Evolutionary conservation across 768 basidiomycete genomes (phyloP), one percentile per base, ranked within the genome.

Genomic region (Termitomyces sp.): DNA sequence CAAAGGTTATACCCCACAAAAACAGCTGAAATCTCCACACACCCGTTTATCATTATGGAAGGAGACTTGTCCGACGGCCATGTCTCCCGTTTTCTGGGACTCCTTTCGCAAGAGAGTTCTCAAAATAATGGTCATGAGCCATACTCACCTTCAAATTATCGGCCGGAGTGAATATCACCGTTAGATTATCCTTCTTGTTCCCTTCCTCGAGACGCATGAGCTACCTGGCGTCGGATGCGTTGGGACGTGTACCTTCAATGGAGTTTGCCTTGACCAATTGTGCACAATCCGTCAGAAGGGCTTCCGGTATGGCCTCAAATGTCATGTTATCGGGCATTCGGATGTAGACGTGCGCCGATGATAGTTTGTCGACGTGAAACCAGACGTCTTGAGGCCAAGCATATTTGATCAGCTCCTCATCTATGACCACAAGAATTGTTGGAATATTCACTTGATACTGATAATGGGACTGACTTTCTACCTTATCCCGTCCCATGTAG

Each of bases 281-380:
- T 1, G 93, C 93, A 63, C 92, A 92, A 73, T 98, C 96, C 12
- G 77, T 78, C 20, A 98, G 76, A 6, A 98, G 75, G 1, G 83
- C 76, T 58, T 88, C 81, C 0, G 97, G 95, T 42, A 98, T 89
- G n/a, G 77, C 73, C 6, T 98, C 95, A 93, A 95, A 98, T 36
- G 79, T 72, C 81, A 96, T 89, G n/a, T 76, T 79, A 3, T 85
- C 83, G 0, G 91, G 83, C 80, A 98, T 86, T 38, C 96, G 89
- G n/a, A 98, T 79, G 72, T 98, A 98, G 45, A 98, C 96, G 72
- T 98, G 94, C 1, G 96, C 95, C 3, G 95, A 97, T 0, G 94
- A 96, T 34, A 98, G 86, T 72, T 96, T 96, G 79, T 98, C 97
- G 63, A 99, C 97, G 73, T 98, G 97, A 66, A 98, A 97, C 93